Evolutionary conservation across 495 filamentous ascomycete species (phyloP).

Genomic region (Parachaetomium inaequale): DNA sequence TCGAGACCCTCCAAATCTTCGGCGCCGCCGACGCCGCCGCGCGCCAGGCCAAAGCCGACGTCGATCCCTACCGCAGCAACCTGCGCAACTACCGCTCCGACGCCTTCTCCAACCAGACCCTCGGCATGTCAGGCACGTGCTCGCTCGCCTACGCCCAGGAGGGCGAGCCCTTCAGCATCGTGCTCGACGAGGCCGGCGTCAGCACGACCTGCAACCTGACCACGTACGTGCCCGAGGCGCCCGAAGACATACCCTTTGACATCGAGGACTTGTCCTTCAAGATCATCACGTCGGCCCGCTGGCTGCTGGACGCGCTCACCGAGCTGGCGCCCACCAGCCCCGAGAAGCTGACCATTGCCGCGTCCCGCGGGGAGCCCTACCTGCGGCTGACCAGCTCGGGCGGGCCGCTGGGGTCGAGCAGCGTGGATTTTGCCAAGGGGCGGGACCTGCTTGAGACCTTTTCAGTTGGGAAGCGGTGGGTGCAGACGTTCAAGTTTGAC

Average conservation of each 20-base stretch:
- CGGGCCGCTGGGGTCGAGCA: constrained; percentile 66
- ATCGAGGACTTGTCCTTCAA: constrained; percentile 78
- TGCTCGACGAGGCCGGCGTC: constrained; percentile 78
- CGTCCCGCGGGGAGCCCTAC: constrained; percentile 62
- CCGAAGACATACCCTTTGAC: constrained; percentile 77
- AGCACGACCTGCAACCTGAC: constrained; percentile 87
- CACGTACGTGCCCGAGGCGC: constrained; percentile 73
- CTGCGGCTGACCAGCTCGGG: constrained; percentile 72
- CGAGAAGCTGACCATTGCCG: constrained; percentile 55
- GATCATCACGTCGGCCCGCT: constrained; percentile 85
- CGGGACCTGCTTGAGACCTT: constrained; percentile 75
- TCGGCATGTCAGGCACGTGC: constrained; percentile 79
- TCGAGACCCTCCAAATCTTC: constrained; percentile 95
- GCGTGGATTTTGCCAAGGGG: constrained; percentile 78
- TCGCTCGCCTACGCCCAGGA: constrained; percentile 67
- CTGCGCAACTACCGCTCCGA: constrained; percentile 55
- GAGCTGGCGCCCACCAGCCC: constrained; percentile 76
- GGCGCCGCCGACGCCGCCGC: constrained; percentile 64
- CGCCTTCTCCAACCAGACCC: constrained; percentile 69
- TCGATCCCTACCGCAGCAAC: constrained; percentile 51
- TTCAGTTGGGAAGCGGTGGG: constrained; percentile 50
- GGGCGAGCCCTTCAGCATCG: constrained; percentile 73
- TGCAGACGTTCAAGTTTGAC: constrained; percentile 72
- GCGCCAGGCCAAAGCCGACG: constrained; percentile 51
- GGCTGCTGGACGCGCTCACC: constrained; percentile 77